These are phyloP conservation scores for Trichaptum fuscoviolaceum DNA, from an alignment of 768 basidiomycete genomes.

Conservation along the genomic window DNA sequence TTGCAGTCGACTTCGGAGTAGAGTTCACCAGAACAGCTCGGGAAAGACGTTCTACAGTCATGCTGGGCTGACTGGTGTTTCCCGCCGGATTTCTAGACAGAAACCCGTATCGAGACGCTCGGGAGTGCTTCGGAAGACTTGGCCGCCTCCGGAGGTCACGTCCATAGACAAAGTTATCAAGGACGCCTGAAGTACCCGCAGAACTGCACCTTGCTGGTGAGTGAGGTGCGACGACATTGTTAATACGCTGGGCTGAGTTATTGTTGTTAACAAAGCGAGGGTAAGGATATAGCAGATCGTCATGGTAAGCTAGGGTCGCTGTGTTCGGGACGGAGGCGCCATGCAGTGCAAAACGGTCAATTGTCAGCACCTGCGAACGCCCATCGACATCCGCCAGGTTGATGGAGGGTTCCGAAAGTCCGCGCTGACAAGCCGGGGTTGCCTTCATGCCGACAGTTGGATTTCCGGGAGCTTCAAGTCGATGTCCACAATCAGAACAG, in stretches of 20 bases:
- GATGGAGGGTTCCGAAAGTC: constrained; percentile 2
- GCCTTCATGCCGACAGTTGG: not conserved
- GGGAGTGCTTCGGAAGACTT: not conserved
- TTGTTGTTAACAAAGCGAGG: constrained; percentile 7
- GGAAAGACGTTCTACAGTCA: not conserved
- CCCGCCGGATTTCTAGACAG: not conserved
- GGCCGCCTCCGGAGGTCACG: not conserved
- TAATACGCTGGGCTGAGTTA: not conserved
- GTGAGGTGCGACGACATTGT: not conserved
- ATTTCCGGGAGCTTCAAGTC: not conserved
- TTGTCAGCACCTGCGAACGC: constrained; percentile 22
- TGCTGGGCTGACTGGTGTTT: not conserved
- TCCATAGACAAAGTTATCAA: not conserved
- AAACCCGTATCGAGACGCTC: not conserved
- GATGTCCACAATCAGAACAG: not conserved
- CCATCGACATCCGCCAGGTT: constrained; percentile 14
- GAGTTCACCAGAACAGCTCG: not conserved
- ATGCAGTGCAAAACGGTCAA: constrained; percentile 18
- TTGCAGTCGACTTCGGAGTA: not conserved
- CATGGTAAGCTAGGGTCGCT: constrained; percentile 8
- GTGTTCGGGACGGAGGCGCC: constrained; percentile 16
- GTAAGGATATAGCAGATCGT: constrained; percentile 8
- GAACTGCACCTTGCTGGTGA: not conserved
- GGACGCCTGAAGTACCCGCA: not conserved
- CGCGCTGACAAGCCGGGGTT: not conserved